Base-by-base conservation (phyloP, 176 grass and related monocot species). In the Musa schizocarpa region DNA sequence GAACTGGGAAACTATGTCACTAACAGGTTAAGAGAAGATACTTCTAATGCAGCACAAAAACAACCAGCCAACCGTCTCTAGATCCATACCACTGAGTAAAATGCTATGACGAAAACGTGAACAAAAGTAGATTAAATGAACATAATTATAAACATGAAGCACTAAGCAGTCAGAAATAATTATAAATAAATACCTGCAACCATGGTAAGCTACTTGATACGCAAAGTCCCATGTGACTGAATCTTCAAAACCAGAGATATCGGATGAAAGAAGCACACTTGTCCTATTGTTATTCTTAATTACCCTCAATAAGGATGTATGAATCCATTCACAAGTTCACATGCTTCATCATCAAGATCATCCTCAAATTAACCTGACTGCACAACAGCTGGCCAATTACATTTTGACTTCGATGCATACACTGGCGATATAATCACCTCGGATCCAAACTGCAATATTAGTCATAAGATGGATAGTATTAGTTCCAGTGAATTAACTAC, bases 241-340 rank as follows among this genome's bases (percentile, higher is more conserved):
- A 83, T 99, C 86, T 84, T 94, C 91, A 77, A 94, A 99, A 63
- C 95, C 95, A 13, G 85, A 79, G 72, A 89, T 13, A 86, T 99
- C 95, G 72, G 95, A 89, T 50, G 94, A 80, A 70, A 99, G 78
- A 49, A 99, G 88, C 80, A 99, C 20, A 43, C 88, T 88, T 2
- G 86, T 80, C 72, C 88, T 88, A 67, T 94, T 99, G 83, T 99
- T 99, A 82, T 99, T 94, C 82, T 99, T 94, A 71, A 94, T 90
- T 48, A 90, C 90, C 68, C 82, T 87, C 21, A 94, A 61, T 10
- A 99, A 85, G 81, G 91, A 86, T 6, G 84, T 88, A 51, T 69
- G 59, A 67, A 94, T 73, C 95, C 88, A 57, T 79, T 89, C 49
- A 99, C 95, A 65, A 99, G 77, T 66, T 99, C 95, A 68, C 95